Evolutionary conservation across 805 yeast species (phyloP), one percentile per base, ranked within the genome.

Genomic region (Candida xiaguanensis): DNA sequence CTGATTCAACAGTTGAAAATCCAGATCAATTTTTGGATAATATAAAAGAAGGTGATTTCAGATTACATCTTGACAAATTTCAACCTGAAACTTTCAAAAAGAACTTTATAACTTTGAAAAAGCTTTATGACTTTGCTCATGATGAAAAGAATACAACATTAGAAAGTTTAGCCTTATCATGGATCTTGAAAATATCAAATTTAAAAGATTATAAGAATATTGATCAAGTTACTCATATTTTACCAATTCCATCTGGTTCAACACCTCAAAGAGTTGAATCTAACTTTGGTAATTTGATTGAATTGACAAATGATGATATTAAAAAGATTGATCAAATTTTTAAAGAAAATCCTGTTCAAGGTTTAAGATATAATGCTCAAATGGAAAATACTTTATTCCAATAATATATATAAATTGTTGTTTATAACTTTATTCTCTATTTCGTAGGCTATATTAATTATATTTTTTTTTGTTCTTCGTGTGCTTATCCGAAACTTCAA

Each of bases 191-290:
- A 3, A 58, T 89, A 16, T 80, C 87, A 2, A 86, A 86, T 79
- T 61, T 79, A 40, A 62, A 72, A 39, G 70, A 74, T 38, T 67
- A 56, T 49, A 57, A 65, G 7, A 77, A 74, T 2, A 47, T 65
- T 26, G 39, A 48, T 17, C 63, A 65, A 37, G 70, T 65, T 39
- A 75, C 89, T 18, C 67, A 63, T 42, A 70, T 86, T 31, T 53
- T 89, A 33, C 95, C 96, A 24, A 84, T 89, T 56, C 96, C 96
- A 15, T 82, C 90, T 38, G 81, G 86, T 3, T 74, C 88, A 5
- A 74, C 80, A 27, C 57, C 63, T 3, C 65, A 59, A 8, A 80
- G 86, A 56, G 77, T 83, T 13, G 67, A 70, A 34, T 84, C 78
- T 54, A 89, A 87, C 61, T 66, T 75, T 47, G 58, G 52, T 8